Percentiles rank a stretch among this genome's conserved stretches.
Evolutionary conservation across 345 rosid species (phyloP).

Genomic region (Salix exigua): DNA sequence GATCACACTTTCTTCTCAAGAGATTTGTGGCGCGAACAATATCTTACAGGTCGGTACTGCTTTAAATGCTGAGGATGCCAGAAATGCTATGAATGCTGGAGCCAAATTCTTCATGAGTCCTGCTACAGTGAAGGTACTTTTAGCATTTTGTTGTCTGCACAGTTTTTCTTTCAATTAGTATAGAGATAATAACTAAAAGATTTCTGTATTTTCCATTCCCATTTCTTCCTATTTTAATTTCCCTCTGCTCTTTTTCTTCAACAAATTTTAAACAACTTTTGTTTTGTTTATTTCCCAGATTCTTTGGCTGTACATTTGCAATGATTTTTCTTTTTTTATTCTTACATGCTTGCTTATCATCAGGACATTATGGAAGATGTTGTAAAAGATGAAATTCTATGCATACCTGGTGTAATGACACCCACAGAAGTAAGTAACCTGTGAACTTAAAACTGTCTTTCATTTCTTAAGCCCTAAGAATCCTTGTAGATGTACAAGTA

Average conservation of each 20-base stretch:
- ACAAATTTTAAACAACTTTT: too few species aligned
- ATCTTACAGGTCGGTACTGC: conserved; percentile 50
- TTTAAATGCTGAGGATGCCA: conserved; percentile 43
- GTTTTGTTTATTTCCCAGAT: too few species aligned
- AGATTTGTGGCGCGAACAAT: not conserved
- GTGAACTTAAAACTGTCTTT: not conserved
- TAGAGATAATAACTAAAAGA: not conserved
- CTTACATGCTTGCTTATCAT: conserved; percentile 12
- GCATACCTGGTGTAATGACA: conserved; percentile 63
- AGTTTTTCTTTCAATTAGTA: not conserved
- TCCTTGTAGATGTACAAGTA: not conserved
- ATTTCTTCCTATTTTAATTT: not conserved
- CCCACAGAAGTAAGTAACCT: conserved; percentile 54
- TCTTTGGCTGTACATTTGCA: not conserved
- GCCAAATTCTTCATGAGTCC: conserved; percentile 68
- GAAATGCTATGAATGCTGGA: conserved; percentile 37
- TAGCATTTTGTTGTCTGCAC: not conserved
- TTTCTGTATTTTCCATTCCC: not conserved
- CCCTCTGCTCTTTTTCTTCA: too few species aligned
- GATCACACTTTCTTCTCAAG: not conserved
- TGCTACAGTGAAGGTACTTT: conserved; percentile 39
- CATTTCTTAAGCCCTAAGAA: not conserved
- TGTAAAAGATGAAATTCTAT: conserved; percentile 32
- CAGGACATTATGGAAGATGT: conserved; percentile 42
- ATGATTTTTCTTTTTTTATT: not conserved